phyloP scores from a whole-genome alignment of 2,329 filamentous ascomycete species.

The Elsinoe perseae region DNA sequence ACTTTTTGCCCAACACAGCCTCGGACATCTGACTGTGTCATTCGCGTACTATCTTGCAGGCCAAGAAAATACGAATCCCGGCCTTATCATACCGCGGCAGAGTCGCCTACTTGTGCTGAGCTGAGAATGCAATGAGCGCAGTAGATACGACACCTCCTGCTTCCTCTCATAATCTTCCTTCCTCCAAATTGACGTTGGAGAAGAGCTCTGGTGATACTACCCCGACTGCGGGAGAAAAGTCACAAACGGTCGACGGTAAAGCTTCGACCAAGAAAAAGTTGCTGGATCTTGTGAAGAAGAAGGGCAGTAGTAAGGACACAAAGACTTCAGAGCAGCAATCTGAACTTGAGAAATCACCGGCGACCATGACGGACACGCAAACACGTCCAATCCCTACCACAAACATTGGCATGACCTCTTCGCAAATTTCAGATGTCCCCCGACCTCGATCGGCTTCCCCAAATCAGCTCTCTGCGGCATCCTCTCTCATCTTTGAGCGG shows the following conservation, averaged over 20 bases:
- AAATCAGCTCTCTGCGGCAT: slow-evolving; percentile 67
- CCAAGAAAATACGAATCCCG: neutral
- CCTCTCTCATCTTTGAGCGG: slow-evolving; percentile 78
- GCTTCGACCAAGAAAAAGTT: slow-evolving; percentile 10
- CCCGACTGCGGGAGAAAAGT: slow-evolving; percentile 11
- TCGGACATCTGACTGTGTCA: slow-evolving; percentile 1
- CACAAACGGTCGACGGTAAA: slow-evolving; percentile 4
- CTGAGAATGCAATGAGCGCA: slow-evolving; percentile 12
- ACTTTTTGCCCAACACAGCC: slow-evolving; percentile 3
- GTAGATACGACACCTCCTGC: slow-evolving; percentile 14
- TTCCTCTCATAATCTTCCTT: neutral
- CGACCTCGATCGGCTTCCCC: slow-evolving; percentile 48
- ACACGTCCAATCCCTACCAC: neutral
- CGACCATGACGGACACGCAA: slow-evolving; percentile 1
- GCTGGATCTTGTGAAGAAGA: slow-evolving; percentile 3
- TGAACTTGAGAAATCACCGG: neutral
- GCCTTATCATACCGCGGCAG: neutral
- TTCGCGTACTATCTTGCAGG: slow-evolving; percentile 6
- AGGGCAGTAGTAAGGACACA: neutral
- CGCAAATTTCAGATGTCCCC: neutral
- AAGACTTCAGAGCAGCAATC: neutral
- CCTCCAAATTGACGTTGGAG: neutral
- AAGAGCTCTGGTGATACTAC: slow-evolving; percentile 7
- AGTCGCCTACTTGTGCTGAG: slow-evolving; percentile 1
- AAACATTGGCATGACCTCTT: neutral